These are phyloP conservation scores for Chaetomiaceae sp. DNA, from an alignment of 2,329 filamentous ascomycete genomes.

Conservation along the genomic window DNA sequence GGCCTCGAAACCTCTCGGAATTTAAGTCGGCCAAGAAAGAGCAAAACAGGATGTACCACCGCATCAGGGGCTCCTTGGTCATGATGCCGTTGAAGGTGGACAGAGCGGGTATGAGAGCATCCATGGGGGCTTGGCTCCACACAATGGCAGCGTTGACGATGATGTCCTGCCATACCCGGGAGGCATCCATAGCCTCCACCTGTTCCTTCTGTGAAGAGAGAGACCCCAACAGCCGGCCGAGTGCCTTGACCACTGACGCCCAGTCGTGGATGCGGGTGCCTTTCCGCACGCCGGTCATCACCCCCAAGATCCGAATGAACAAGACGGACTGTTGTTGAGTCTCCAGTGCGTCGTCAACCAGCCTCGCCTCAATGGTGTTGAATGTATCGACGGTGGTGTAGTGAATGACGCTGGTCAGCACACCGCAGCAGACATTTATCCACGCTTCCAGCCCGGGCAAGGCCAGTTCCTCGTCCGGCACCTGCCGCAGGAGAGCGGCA, in stretches of 20 bases:
- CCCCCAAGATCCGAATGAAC: constrained; percentile 56
- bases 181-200: constrained; percentile 31
- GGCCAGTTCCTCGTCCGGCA: constrained; percentile 45
- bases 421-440: constrained; percentile 64
- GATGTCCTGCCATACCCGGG: constrained; percentile 50
- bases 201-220: constrained; percentile 37
- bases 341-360: constrained; percentile 46
- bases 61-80: constrained; percentile 57
- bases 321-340: constrained; percentile 39
- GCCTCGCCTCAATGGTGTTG: constrained; percentile 55
- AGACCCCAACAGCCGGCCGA: constrained; percentile 47
- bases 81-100: constrained; percentile 59
- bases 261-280: constrained; percentile 70
- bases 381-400: constrained; percentile 72
- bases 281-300: constrained; percentile 71
- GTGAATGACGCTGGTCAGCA: constrained; percentile 76
- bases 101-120: constrained; percentile 66
- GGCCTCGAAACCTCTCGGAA: constrained; percentile 63
- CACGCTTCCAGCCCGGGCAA: constrained; percentile 40
- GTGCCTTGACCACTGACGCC: constrained; percentile 54
- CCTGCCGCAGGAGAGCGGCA: constrained; percentile 43
- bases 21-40: constrained; percentile 72
- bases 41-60: constrained; percentile 80
- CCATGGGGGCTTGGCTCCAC: constrained; percentile 71
- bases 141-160: constrained; percentile 58